Evolutionary conservation across 306 rosid genomes (phyloP).

Genomic region (Prunus persica): DNA sequence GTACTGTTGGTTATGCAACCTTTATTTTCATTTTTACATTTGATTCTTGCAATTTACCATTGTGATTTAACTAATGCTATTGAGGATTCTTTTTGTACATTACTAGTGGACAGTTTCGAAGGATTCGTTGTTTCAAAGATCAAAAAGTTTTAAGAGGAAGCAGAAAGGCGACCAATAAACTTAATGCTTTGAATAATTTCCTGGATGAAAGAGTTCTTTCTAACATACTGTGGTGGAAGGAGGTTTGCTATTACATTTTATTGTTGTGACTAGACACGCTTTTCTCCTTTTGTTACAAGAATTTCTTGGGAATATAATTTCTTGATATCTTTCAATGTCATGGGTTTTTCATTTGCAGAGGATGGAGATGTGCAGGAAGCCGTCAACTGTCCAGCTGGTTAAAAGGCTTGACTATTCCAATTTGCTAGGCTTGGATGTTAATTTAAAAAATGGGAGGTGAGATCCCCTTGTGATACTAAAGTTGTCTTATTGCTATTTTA

Average conservation of each 20-base stretch:
- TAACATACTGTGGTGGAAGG: constrained; percentile 88
- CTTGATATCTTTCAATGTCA: constrained; percentile 12
- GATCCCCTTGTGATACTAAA: constrained; percentile 12
- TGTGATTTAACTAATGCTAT: neutral
- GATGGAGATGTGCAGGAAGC: constrained; percentile 65
- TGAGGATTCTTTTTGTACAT: constrained; percentile 20
- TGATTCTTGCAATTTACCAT: neutral
- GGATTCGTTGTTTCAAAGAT: constrained; percentile 38
- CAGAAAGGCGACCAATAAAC: constrained; percentile 54
- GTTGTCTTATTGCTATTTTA: neutral
- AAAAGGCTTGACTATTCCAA: constrained; percentile 79
- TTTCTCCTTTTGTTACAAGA: neutral
- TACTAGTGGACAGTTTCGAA: constrained; percentile 34
- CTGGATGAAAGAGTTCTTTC: constrained; percentile 66
- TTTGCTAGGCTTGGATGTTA: constrained; percentile 77
- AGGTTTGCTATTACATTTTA: constrained; percentile 38
- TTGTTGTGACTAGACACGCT: constrained; percentile 11
- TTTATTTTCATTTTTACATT: neutral
- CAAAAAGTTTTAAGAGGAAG: constrained; percentile 47
- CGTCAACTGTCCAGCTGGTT: constrained; percentile 65
- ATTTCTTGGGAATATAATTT: constrained; percentile 5
- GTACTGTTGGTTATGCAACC: neutral
- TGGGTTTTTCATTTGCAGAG: constrained; percentile 44
- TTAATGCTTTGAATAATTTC: constrained; percentile 32
- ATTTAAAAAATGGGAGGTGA: constrained; percentile 81